These are phyloP conservation scores for Nicotiana knightiana DNA, from an alignment of 257 asterid species.

Conservation along the genomic window DNA sequence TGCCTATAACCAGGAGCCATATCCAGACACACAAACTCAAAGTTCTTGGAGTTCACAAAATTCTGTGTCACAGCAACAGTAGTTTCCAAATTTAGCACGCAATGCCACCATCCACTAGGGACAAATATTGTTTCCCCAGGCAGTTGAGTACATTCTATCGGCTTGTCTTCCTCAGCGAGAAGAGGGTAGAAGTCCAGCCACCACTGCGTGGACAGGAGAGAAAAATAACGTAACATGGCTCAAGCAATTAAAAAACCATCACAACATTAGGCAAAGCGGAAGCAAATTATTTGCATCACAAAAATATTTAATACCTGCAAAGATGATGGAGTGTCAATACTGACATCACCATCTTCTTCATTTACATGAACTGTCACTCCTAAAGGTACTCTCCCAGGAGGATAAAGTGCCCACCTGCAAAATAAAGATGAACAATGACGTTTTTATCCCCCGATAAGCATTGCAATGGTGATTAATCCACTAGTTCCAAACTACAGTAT, in stretches of 20 bases:
- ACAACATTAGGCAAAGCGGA: not conserved
- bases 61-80: conserved; percentile 92
- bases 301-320: conserved; percentile 55
- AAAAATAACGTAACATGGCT: not conserved
- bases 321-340: conserved; percentile 82
- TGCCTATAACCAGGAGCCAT: conserved; percentile 97
- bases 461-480: not conserved
- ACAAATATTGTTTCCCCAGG: conserved; percentile 98
- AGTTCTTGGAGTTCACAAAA: conserved; percentile 79
- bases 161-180: conserved; percentile 79
- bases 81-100: conserved; percentile 90
- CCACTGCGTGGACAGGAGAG: conserved; percentile 52
- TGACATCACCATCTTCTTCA: conserved; percentile 97
- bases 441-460: not conserved
- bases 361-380: conserved; percentile 97
- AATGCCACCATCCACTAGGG: conserved; percentile 99
- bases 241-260: not conserved
- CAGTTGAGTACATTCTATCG: conserved; percentile 92
- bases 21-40: conserved; percentile 87
- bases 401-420: conserved; percentile 97
- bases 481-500: not conserved
- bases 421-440: not conserved
- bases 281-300: conserved; percentile 8
- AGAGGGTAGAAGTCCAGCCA: conserved; percentile 98
- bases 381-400: conserved; percentile 96